Evolutionary conservation across 2,329 filamentous ascomycete species (phyloP), one percentile per base, ranked within the genome.

Genomic region (Amesomyces nigricolor): DNA sequence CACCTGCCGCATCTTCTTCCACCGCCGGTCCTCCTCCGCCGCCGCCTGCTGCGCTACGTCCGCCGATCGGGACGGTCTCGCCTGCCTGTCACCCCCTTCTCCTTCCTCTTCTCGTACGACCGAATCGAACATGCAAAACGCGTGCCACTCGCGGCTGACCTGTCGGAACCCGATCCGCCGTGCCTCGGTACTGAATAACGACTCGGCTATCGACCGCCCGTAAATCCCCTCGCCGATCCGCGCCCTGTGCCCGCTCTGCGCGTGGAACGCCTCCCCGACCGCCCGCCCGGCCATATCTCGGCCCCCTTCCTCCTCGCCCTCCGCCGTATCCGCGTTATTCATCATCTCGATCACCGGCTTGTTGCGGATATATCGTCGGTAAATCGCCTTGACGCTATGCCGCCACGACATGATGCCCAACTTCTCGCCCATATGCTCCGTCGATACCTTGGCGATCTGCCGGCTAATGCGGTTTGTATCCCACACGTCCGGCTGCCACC

Each of bases 111-210:
- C 17, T 19, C 35, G 9, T 17, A 50, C 26, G 1, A 45, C 46
- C n/a, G 29, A 43, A 16, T 49, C 47, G 19, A 62, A 61, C 13
- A 38, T 47, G 5, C 59, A 58, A 45, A 62, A 59, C 39, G 11
- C 22, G 51, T 62, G 35, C 59, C 48, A 62, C 40, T 56, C 22
- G 38, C 40, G 37, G 55, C 59, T 62, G 16, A 60, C 51, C 13
- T n/a, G 37, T 43, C 51, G 38, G 56, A 57, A 62, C 49, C 50
- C 22, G 32, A 57, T 16, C 51, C 48, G 45, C 58, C 22, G 47
- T 11, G 40, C 42, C 42, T 38, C 47, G 8, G 51, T 51, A 16
- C 49, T 47, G 16, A 37, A 52, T 37, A 42, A 22, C 19, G 47
- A 48, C 51, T 61, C 16, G 13, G 19, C 30, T 19, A 55, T 22